phyloP scores from a whole-genome alignment of 2,329 filamentous ascomycete species.

The Colletotrichum shisoi region DNA sequence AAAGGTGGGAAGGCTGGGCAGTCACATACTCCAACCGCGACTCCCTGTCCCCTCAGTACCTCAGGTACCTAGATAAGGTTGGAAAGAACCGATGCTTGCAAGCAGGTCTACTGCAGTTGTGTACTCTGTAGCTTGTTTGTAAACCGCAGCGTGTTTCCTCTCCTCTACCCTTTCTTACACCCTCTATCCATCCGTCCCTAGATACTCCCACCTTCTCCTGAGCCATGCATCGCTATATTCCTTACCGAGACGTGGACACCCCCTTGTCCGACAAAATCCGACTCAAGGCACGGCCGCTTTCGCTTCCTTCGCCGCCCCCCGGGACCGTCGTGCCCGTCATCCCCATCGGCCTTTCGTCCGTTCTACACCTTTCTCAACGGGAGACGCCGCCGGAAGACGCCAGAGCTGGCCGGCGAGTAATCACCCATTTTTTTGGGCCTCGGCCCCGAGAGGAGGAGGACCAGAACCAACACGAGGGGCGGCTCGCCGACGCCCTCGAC shows the following conservation, averaged over 20 bases:
- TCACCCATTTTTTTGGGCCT: slow-evolving; percentile 57
- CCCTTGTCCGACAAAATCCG: slow-evolving; percentile 54
- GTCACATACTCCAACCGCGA: not conserved
- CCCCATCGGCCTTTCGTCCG: slow-evolving; percentile 47
- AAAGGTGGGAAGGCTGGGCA: not conserved
- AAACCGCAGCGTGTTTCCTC: too few relatives aligned
- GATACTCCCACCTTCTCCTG: not conserved
- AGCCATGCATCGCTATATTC: slow-evolving; percentile 59
- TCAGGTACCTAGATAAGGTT: not conserved
- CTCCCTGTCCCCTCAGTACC: not conserved
- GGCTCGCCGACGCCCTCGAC: slow-evolving; percentile 82
- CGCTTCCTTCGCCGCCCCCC: not conserved
- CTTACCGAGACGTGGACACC: slow-evolving; percentile 50
- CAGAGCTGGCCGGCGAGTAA: slow-evolving; percentile 73
- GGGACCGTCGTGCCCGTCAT: not conserved
- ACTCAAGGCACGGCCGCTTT: slow-evolving; percentile 3
- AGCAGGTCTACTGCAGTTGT: too few relatives aligned
- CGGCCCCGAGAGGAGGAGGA: slow-evolving; percentile 64
- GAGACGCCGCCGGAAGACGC: slow-evolving; percentile 50
- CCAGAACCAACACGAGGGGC: slow-evolving; percentile 72
- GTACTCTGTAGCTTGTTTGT: too few relatives aligned
- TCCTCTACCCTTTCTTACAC: not conserved
- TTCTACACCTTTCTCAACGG: slow-evolving; percentile 43
- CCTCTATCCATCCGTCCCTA: slow-evolving; percentile 2
- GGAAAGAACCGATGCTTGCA: not conserved